A percentile compares a stretch with the other conserved stretches of the same genome.
Evolutionary conservation across 768 basidiomycete species (phyloP).

Genomic region (Kwoniella newhampshirensis): DNA sequence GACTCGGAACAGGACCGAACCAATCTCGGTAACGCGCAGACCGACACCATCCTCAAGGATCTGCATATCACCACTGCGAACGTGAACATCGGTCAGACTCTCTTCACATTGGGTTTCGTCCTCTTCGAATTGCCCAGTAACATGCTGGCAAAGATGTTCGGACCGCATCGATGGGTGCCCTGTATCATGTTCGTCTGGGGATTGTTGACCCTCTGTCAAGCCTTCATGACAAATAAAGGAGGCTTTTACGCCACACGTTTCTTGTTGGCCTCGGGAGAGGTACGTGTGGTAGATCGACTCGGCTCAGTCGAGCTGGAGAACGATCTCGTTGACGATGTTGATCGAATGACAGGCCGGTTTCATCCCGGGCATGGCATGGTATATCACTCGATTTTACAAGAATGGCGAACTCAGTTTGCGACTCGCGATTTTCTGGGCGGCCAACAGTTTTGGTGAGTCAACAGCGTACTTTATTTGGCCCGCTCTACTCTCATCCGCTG

Average conservation of each 20-base stretch:
- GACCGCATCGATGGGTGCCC: constrained; percentile 41
- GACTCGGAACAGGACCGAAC: constrained; percentile 19
- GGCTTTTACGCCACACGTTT: constrained; percentile 42
- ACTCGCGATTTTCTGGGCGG: constrained; percentile 25
- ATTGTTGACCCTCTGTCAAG: constrained; percentile 41
- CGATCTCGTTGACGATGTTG: not conserved
- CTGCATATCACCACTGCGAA: constrained; percentile 34
- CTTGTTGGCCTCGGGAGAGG: constrained; percentile 31
- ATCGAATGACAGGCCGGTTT: constrained; percentile 27
- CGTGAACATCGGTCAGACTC: constrained; percentile 42
- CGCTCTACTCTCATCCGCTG: too few relatives aligned
- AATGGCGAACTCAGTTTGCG: constrained; percentile 32
- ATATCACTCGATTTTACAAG: constrained; percentile 38
- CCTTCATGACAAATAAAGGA: constrained; percentile 31
- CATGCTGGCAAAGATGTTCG: constrained; percentile 31
- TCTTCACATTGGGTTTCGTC: constrained; percentile 48
- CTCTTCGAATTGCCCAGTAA: constrained; percentile 46
- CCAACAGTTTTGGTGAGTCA: constrained; percentile 13
- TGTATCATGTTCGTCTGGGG: constrained; percentile 55
- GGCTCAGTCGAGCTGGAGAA: not conserved
- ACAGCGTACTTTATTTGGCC: too few relatives aligned
- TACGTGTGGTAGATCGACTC: not conserved
- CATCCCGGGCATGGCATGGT: constrained; percentile 45
- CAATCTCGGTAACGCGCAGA: constrained; percentile 33
- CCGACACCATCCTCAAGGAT: constrained; percentile 32